Base-by-base conservation (phyloP, 225 moss, liverwort and hornwort genomes). In the Ulota crispa region DNA sequence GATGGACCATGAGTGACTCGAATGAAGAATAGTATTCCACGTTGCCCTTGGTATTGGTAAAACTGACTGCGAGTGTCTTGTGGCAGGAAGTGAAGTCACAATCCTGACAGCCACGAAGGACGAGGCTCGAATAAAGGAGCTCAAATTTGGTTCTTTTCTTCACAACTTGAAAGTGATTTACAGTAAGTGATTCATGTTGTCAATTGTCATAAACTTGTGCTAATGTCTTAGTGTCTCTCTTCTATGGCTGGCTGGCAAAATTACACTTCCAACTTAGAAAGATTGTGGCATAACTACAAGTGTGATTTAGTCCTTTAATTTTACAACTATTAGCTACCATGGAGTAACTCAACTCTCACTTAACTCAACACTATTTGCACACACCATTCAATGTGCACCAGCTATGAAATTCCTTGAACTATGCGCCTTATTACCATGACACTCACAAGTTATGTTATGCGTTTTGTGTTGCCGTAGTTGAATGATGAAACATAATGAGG, bases 51-150 rank as follows among this genome's bases (percentile, higher is more conserved):
- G 50, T 6, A 6, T 18, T 18, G 50, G 50, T 50, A 2, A 62
- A 18, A 55, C 74, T 80, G 70, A 80, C 80, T n/a, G 14, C 42
- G 76, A 53, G 19, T 73, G 7, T 13, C 15, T 59, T 72, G 24
- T 60, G 45, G 43, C 79, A 90, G 90, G 90, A 82, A 90, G 88
- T 67, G 90, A 88, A 80, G 77, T 90, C 43, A 90, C 85, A 28
- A 81, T 90, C 70, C 84, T 90, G 9, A 76, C 87, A 62, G 42
- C 73, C 75, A 76, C 42, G 67, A 76, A 7, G 53, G 78, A 59
- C 45, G 88, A 88, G 37, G 34, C 54, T 72, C 47, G 68, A 28
- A 59, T 63, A 10, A 82, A 90, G 66, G 88, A 90, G 78, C 65
- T 84, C 14, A 83, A 82, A 68, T 45, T 63, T 4, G 79, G 81